phyloP scores from a whole-genome alignment of 768 basidiomycete species.

The Kwoniella shandongensis region DNA sequence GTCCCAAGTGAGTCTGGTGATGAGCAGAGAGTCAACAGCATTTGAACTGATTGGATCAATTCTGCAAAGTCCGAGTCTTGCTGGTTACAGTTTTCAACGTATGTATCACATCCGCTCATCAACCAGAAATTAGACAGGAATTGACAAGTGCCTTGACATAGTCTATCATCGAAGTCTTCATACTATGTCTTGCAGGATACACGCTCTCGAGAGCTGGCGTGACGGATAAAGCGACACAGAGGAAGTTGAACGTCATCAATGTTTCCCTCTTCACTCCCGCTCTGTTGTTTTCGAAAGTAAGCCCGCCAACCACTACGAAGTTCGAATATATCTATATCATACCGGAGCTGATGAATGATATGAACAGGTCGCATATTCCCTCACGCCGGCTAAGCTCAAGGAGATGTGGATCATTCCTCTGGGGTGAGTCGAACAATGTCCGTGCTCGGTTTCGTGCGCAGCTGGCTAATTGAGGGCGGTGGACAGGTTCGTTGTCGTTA shows the following conservation, averaged over 20 bases:
- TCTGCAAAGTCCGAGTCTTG: constrained; percentile 55
- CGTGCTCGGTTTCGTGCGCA: neutral
- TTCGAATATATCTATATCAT: neutral
- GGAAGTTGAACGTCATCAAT: constrained; percentile 58
- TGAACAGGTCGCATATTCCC: constrained; percentile 70
- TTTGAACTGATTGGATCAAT: neutral
- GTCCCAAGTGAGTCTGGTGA: constrained; percentile 32
- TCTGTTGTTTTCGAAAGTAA: constrained; percentile 80
- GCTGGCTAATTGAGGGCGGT: neutral
- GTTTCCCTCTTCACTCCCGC: constrained; percentile 74
- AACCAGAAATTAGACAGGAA: no score
- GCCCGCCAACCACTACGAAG: neutral
- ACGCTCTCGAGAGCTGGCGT: constrained; percentile 74
- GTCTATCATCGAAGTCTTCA: constrained; percentile 86
- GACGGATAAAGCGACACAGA: constrained; percentile 81
- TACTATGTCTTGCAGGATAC: constrained; percentile 75
- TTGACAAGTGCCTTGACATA: constrained; percentile 45
- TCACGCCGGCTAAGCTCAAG: constrained; percentile 61
- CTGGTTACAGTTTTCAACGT: constrained; percentile 65
- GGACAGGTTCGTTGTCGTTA: constrained; percentile 78
- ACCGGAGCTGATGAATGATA: neutral
- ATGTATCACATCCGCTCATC: constrained; percentile 38
- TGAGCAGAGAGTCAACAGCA: neutral
- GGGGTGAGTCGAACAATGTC: constrained; percentile 29
- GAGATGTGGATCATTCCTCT: constrained; percentile 54